These are phyloP conservation scores for Avena insularis DNA, from an alignment of 176 grass and related monocot genomes.

Conservation along the genomic window DNA sequence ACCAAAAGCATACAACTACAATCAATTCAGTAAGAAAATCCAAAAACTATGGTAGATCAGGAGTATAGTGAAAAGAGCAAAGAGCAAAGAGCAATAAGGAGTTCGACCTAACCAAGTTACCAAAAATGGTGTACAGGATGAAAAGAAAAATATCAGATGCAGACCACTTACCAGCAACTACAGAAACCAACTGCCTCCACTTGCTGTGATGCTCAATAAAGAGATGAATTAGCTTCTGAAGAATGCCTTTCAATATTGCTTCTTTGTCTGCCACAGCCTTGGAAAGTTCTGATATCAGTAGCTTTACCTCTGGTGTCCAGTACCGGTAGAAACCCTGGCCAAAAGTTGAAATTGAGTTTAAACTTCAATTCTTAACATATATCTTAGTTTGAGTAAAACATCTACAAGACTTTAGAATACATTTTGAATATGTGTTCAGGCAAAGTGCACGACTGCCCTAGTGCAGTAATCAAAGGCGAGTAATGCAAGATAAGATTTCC, in stretches of 20 bases:
- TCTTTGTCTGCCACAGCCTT: constrained; percentile 89
- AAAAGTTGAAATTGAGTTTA: constrained; percentile 31
- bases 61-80: constrained; percentile 40
- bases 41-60: background rate
- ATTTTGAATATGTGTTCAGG: constrained; percentile 15
- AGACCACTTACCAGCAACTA: constrained; percentile 67
- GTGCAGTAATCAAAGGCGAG: background rate
- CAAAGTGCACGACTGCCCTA: constrained; percentile 3
- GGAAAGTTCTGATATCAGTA: constrained; percentile 76
- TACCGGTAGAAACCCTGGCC: constrained; percentile 78
- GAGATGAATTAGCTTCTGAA: constrained; percentile 78
- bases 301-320: constrained; percentile 92
- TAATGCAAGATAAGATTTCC: background rate
- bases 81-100: constrained; percentile 24
- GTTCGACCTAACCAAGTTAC: constrained; percentile 9
- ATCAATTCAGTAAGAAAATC: constrained; percentile 7
- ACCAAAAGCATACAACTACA: constrained; percentile 16
- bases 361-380: constrained; percentile 16
- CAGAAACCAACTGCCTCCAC: constrained; percentile 88
- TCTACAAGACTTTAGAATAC: background rate
- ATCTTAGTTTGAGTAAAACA: constrained; percentile 23
- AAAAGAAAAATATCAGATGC: constrained; percentile 21
- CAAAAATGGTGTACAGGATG: constrained; percentile 34
- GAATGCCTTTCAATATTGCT: constrained; percentile 84
- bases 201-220: constrained; percentile 84